Evolutionary conservation across 2,329 filamentous ascomycete genomes (phyloP).

Genomic region (Alternaria ventricosa): DNA sequence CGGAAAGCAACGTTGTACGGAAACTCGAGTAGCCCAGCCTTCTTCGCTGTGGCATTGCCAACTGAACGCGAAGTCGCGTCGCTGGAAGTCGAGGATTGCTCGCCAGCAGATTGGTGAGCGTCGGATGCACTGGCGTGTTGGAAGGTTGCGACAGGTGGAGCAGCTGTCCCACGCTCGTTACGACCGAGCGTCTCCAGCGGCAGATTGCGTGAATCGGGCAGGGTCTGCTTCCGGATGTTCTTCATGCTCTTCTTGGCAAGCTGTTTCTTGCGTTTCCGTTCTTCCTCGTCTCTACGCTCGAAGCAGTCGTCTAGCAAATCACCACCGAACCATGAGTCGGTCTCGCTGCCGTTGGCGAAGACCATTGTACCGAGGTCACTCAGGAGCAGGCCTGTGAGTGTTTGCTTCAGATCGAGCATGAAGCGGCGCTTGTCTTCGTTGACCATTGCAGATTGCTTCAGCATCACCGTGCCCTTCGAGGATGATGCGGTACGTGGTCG

Average conservation of each 20-base stretch:
- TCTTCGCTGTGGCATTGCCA: slow-evolving; percentile 51
- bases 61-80: slow-evolving; percentile 53
- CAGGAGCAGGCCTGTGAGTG: slow-evolving; percentile 80
- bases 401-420: slow-evolving; percentile 76
- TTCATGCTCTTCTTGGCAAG: slow-evolving; percentile 63
- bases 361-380: slow-evolving; percentile 89
- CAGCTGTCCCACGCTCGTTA: slow-evolving; percentile 49
- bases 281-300: slow-evolving; percentile 50
- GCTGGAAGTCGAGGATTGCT: slow-evolving; percentile 54
- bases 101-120: slow-evolving; percentile 52
- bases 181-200: slow-evolving; percentile 54
- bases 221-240: slow-evolving; percentile 57
- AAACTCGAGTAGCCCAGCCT: slow-evolving; percentile 64
- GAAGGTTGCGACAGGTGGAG: slow-evolving; percentile 51
- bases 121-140: slow-evolving; percentile 51
- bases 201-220: slow-evolving; percentile 45
- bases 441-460: slow-evolving; percentile 61
- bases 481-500: slow-evolving; percentile 72
- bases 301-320: slow-evolving; percentile 60
- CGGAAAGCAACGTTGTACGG: slow-evolving; percentile 82
- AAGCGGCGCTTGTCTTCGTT: slow-evolving; percentile 80
- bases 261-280: slow-evolving; percentile 47
- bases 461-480: slow-evolving; percentile 70
- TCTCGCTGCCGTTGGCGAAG: slow-evolving; percentile 89
- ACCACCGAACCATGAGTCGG: slow-evolving; percentile 81